phyloP scores from a whole-genome alignment of 257 asterid genomes.

The Ballota nigra region DNA sequence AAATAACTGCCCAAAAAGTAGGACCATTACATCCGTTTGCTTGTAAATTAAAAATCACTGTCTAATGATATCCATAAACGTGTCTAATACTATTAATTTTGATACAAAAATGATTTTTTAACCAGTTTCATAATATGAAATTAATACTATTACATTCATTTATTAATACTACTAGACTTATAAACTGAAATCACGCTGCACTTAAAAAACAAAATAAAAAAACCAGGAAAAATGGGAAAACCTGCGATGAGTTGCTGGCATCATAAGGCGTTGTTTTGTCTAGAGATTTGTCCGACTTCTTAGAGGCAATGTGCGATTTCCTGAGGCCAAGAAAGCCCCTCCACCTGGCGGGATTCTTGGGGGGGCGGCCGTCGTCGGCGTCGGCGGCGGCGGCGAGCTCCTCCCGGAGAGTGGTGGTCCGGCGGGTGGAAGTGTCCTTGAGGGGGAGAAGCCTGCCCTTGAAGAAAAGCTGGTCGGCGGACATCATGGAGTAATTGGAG shows the following conservation, averaged over 20 bases:
- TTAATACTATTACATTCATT: too few relatives aligned
- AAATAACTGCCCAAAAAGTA: too few relatives aligned
- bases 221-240: background rate
- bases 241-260: conserved; percentile 45
- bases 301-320: conserved; percentile 74
- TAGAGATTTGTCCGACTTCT: conserved; percentile 42
- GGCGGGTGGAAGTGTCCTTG: conserved; percentile 40
- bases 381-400: conserved; percentile 53
- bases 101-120: too few relatives aligned
- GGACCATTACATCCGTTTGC: too few relatives aligned
- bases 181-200: too few relatives aligned
- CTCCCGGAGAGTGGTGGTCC: conserved; percentile 65
- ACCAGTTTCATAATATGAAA: too few relatives aligned
- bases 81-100: too few relatives aligned
- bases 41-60: too few relatives aligned
- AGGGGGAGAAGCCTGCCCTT: conserved; percentile 70
- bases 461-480: conserved; percentile 83
- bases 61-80: too few relatives aligned
- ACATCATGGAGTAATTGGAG: conserved; percentile 64
- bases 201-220: background rate
- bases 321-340: conserved; percentile 73
- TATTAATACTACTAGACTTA: too few relatives aligned
- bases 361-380: conserved; percentile 44
- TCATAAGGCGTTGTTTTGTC: conserved; percentile 29
- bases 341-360: conserved; percentile 79